phyloP scores from a whole-genome alignment of 805 yeast genomes.

The Saturnispora bothae region DNA sequence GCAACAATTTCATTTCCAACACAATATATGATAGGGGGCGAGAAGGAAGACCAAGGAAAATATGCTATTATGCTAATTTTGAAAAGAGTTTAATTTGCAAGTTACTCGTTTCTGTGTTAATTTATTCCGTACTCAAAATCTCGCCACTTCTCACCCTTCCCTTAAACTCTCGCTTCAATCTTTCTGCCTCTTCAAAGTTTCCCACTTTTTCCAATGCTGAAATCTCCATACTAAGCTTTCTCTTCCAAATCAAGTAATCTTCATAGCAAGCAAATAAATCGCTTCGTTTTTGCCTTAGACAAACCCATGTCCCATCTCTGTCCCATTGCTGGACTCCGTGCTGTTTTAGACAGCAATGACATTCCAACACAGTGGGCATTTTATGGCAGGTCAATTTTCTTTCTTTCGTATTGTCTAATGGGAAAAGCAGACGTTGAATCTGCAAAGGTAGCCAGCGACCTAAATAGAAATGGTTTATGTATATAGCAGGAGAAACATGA shows the following conservation, averaged over 20 bases:
- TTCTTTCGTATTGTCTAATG: constrained; percentile 14
- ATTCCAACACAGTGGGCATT: constrained; percentile 8
- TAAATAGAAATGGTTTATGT: constrained; percentile 24
- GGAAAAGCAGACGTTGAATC: constrained; percentile 20
- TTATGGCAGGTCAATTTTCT: constrained; percentile 1
- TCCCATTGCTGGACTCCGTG: constrained; percentile 2
- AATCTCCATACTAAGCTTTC: neutral
- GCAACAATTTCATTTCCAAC: too few relatives aligned
- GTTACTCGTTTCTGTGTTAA: too few relatives aligned
- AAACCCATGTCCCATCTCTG: constrained; percentile 1
- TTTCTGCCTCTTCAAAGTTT: neutral
- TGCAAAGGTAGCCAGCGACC: constrained; percentile 27
- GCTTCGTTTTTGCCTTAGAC: neutral
- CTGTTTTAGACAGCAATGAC: neutral
- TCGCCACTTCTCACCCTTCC: too few relatives aligned
- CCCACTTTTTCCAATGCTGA: neutral
- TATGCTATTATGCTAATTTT: too few relatives aligned
- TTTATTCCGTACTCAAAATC: too few relatives aligned
- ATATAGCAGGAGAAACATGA: constrained; percentile 21
- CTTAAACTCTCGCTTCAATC: neutral
- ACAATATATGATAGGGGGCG: too few relatives aligned
- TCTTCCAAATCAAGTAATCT: neutral
- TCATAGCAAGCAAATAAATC: constrained; percentile 1
- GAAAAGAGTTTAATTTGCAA: too few relatives aligned
- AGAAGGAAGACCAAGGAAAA: too few relatives aligned